These are phyloP conservation scores for Neolentinus lepideus DNA, from an alignment of 1,284 basidiomycete species.

Conservation along the genomic window DNA sequence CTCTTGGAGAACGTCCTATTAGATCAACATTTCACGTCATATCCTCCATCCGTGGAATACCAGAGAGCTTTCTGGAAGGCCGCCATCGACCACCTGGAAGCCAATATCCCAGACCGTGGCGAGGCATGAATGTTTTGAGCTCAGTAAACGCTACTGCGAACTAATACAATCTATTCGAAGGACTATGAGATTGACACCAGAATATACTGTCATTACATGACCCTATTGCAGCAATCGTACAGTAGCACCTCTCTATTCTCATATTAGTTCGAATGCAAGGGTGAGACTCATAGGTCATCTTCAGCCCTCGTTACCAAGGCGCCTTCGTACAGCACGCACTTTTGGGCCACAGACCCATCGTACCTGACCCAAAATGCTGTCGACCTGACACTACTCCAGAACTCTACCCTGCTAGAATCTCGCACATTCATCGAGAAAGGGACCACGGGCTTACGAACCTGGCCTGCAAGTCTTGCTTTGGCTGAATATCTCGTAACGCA, in stretches of 20 bases:
- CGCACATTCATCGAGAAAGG: slow-evolving; percentile 64
- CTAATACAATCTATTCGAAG: slow-evolving; percentile 18
- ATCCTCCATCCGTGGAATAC: slow-evolving; percentile 56
- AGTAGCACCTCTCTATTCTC: slow-evolving; percentile 23
- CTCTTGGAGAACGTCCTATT: slow-evolving; percentile 44
- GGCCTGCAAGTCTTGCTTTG: slow-evolving; percentile 65
- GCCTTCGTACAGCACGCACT: slow-evolving; percentile 61
- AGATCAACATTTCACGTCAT: slow-evolving; percentile 42
- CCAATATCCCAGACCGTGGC: slow-evolving; percentile 30
- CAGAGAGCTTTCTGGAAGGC: slow-evolving; percentile 68
- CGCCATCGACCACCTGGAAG: slow-evolving; percentile 49
- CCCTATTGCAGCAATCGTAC: slow-evolving; percentile 17
- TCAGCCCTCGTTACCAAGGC: slow-evolving; percentile 26
- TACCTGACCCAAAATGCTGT: slow-evolving; percentile 6
- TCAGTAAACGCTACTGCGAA: slow-evolving; percentile 4
- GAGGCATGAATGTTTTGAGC: slow-evolving; percentile 13
- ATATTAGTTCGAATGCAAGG: slow-evolving; percentile 22
- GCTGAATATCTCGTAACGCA: slow-evolving; percentile 53
- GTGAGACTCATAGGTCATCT: slow-evolving; percentile 7
- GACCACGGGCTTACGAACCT: slow-evolving; percentile 72
- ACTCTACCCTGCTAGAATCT: slow-evolving; percentile 61
- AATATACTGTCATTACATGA: slow-evolving; percentile 55
- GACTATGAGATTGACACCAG: slow-evolving; percentile 56
- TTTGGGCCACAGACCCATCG: background rate
- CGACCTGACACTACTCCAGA: slow-evolving; percentile 24